Evolutionary conservation across 345 rosid species (phyloP), one percentile per base, ranked within the genome.

Genomic region (Clarkia xantiana): DNA sequence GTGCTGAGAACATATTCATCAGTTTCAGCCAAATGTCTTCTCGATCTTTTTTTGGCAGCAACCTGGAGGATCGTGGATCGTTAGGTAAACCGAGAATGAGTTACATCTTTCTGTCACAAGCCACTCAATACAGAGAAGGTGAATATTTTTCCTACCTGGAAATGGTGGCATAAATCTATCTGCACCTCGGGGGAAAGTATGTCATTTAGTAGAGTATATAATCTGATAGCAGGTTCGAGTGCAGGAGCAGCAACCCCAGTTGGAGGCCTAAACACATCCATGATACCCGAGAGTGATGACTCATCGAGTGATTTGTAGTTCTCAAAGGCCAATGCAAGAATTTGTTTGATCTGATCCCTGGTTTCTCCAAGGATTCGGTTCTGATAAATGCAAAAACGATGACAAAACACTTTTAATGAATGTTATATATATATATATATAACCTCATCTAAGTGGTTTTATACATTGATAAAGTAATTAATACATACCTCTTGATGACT

Each of bases 221-320:
- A 69, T 70, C 81, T 81, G 53, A 91, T 90, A 58, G 96, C 85
- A 60, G 98, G 93, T 55, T 66, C 80, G 52, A 91, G 64, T 20
- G 89, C 96, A 64, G 94, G 87, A 14, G 94, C 83, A 54, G 89
- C 78, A 63, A 69, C 51, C 54, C 94, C 98, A 58, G 85, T 80
- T 56, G 96, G 80, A 29, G 85, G 79, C 56, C 74, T 76, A 71
- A 81, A 75, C 41, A 80, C 77, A 45, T 78, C 94, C 63, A 62
- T 56, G 55, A 84, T 75, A 49, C 98, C 98, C 13, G 90, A 76
- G 41, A 72, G 57, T 49, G 81, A 61, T 42, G 94, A 73, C 64
- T 91, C 98, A 48, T 86, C 94, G 46, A 91, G 89, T 17, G 96
- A 84, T 61, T 91, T 91, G 67, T 91, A 91, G 70, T 86, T 91